Conservation (phyloP, 345 rosid genomes). For the Balakata baccata region DNA sequence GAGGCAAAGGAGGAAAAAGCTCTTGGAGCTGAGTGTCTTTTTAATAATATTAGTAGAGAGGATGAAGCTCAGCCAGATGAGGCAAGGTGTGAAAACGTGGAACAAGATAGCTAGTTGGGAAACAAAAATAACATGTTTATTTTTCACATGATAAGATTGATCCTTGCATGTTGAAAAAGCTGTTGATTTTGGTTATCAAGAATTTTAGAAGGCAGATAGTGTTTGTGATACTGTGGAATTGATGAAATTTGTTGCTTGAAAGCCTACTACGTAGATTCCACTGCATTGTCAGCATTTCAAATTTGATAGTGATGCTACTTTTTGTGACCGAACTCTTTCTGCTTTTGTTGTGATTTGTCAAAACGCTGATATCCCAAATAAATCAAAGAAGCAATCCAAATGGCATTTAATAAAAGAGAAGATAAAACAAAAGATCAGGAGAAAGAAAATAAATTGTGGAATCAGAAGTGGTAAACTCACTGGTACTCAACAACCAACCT, state of each 20-base stretch:
- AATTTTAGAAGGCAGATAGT: too few relatives aligned
- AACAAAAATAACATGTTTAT: neutral
- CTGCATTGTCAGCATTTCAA: too few relatives aligned
- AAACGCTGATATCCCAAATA: too few relatives aligned
- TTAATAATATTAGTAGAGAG: neutral
- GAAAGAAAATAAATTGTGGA: neutral
- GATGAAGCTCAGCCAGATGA: neutral
- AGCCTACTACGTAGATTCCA: too few relatives aligned
- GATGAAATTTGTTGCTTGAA: too few relatives aligned
- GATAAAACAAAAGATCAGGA: neutral
- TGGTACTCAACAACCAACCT: neutral
- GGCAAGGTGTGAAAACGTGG: neutral
- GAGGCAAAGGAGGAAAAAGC: slow-evolving; percentile 3
- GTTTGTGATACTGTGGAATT: too few relatives aligned
- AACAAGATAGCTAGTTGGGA: neutral
- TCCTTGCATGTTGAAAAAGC: too few relatives aligned
- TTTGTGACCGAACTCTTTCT: too few relatives aligned
- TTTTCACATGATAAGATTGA: too few relatives aligned
- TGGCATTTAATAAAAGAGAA: neutral
- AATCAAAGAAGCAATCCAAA: neutral
- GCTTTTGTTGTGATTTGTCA: neutral
- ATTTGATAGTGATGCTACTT: too few relatives aligned
- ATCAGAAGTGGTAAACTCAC: too few relatives aligned
- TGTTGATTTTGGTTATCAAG: too few relatives aligned
- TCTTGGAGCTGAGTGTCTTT: neutral